Percentiles rank a stretch among this genome's conserved stretches.
phyloP scores from a whole-genome alignment of 1,139 yeast genomes.

The Geotrichum klebahnii region DNA sequence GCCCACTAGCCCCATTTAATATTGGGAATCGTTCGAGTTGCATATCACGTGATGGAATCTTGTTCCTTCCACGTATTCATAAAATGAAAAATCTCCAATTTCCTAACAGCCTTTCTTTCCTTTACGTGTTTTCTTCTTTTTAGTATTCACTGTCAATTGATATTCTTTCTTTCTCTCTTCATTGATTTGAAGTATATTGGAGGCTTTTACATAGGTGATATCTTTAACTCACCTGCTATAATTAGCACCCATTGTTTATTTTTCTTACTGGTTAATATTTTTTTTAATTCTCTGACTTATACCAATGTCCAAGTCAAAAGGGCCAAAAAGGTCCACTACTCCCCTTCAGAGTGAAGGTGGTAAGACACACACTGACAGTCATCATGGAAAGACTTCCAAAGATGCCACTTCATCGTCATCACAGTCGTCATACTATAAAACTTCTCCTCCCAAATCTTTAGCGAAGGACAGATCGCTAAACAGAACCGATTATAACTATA shows the following conservation, averaged over 20 bases:
- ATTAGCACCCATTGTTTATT: not conserved
- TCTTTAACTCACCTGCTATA: not conserved
- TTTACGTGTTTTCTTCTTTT: no score
- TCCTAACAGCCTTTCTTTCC: no score
- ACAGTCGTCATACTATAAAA: slow-evolving; percentile 18
- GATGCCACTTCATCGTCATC: no score
- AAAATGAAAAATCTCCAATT: not conserved
- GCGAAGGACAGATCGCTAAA: slow-evolving; percentile 35
- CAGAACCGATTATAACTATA: slow-evolving; percentile 32
- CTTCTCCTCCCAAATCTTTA: slow-evolving; percentile 46
- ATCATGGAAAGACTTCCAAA: not conserved
- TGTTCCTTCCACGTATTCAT: not conserved
- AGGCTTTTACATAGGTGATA: not conserved
- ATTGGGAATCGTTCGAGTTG: no score
- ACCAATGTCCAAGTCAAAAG: not conserved
- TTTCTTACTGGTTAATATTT: not conserved
- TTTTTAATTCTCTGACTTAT: no score
- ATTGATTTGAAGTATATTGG: not conserved
- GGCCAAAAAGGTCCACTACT: no score
- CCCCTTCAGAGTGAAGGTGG: no score
- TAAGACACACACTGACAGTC: not conserved
- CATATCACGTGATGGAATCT: not conserved
- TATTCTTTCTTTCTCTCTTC: not conserved
- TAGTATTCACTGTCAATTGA: no score
- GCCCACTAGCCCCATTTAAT: no score